Conservation (phyloP, 176 grass and related monocot species). For the Oropetium thomaeum region DNA sequence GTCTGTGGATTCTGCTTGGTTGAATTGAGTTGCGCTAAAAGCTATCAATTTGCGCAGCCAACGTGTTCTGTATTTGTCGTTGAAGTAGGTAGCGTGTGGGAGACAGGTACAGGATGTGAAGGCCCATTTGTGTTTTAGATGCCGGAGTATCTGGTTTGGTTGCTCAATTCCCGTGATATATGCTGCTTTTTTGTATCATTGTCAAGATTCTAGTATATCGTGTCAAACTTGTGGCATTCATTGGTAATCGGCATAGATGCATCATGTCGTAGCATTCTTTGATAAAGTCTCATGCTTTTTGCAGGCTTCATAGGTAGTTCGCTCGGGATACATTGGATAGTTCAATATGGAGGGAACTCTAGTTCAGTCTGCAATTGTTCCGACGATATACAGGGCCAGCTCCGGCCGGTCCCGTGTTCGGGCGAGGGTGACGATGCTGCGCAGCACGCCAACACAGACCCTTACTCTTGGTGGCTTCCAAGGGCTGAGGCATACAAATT, state of each 20-base stretch:
- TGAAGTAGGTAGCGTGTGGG: neutral
- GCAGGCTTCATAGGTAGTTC: neutral
- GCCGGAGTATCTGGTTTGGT: no score
- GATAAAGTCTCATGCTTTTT: neutral
- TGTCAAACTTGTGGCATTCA: neutral
- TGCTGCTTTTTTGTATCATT: neutral
- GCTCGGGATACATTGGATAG: neutral
- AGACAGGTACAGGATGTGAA: neutral
- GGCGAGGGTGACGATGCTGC: conserved; percentile 42
- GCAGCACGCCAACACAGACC: conserved; percentile 35
- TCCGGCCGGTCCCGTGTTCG: conserved; percentile 27
- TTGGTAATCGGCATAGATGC: neutral
- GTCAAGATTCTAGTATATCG: neutral
- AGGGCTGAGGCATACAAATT: conserved; percentile 54
- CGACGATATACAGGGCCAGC: conserved; percentile 39
- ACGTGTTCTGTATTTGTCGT: neutral
- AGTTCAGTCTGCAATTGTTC: conserved; percentile 67
- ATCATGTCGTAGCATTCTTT: neutral
- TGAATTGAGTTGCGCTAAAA: neutral
- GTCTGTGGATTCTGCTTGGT: neutral
- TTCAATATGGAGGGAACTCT: conserved; percentile 69
- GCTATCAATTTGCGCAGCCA: no score
- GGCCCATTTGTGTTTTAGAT: neutral
- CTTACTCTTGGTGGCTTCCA: conserved; percentile 60
- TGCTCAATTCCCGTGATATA: neutral